Evolutionary conservation across 1,284 basidiomycete genomes (phyloP).

Genomic region (Porodaedalea pini): DNA sequence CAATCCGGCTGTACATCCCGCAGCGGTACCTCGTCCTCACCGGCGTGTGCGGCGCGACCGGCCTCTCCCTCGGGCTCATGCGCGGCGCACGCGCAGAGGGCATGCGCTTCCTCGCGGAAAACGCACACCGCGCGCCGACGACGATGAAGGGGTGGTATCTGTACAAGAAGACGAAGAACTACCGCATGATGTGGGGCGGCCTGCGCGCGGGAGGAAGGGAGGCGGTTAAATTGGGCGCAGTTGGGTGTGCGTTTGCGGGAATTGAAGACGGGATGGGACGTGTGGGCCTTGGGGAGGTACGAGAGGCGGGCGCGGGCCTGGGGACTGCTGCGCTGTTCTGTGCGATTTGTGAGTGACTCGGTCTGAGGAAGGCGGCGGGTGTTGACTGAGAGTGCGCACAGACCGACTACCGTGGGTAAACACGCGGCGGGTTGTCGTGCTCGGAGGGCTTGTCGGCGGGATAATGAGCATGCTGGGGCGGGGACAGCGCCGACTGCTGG

Average conservation of each 20-base stretch:
- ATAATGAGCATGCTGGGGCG: constrained; percentile 50
- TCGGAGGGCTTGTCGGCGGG: constrained; percentile 53
- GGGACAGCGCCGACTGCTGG: constrained; percentile 38
- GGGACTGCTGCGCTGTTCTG: constrained; percentile 60
- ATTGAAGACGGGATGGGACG: constrained; percentile 59
- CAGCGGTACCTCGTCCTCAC: constrained; percentile 46
- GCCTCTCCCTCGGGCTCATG: constrained; percentile 63
- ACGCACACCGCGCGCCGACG: constrained; percentile 70
- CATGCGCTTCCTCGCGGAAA: constrained; percentile 51
- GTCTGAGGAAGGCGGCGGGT: constrained; percentile 4
- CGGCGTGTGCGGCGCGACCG: constrained; percentile 52
- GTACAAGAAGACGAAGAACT: constrained; percentile 92
- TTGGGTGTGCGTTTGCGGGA: constrained; percentile 61
- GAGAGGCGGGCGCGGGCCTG: constrained; percentile 61
- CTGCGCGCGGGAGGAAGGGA: constrained; percentile 62
- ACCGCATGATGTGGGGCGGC: constrained; percentile 72
- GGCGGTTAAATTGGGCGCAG: constrained; percentile 50
- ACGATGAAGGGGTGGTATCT: constrained; percentile 88
- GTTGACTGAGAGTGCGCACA: constrained; percentile 29
- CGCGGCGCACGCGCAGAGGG: constrained; percentile 59
- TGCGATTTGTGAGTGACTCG: constrained; percentile 54
- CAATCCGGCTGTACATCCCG: constrained; percentile 38
- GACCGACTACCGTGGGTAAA: constrained; percentile 59
- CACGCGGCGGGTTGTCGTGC: constrained; percentile 44
- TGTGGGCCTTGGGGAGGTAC: constrained; percentile 41